Percentiles rank a stretch among this genome's conserved stretches.
Conservation (phyloP, 164 flowering plant genomes). For the Vitis riparia region DNA sequence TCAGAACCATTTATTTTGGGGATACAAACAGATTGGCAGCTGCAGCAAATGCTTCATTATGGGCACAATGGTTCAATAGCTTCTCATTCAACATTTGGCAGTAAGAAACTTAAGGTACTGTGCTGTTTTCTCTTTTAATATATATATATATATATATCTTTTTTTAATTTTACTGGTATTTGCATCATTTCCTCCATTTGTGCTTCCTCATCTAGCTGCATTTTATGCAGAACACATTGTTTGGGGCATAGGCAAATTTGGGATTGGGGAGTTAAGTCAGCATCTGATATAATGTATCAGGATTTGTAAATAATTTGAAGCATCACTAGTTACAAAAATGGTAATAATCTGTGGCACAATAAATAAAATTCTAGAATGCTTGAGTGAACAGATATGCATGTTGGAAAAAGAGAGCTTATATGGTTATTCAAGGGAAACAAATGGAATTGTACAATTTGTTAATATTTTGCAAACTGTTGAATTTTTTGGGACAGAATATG, state of each 20-base stretch:
- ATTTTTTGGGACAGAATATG: not conserved
- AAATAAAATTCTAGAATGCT: too few species aligned
- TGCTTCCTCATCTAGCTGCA: not conserved
- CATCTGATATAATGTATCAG: not conserved
- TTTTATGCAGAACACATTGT: not conserved
- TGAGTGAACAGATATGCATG: not conserved
- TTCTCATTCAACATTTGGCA: conserved; percentile 46
- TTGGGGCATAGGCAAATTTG: not conserved
- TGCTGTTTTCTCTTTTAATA: not conserved
- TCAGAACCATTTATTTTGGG: conserved; percentile 45
- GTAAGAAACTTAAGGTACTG: conserved; percentile 49
- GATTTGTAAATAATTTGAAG: too few species aligned
- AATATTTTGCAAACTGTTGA: not conserved
- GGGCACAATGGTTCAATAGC: conserved; percentile 47
- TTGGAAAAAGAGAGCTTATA: not conserved
- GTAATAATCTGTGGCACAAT: too few species aligned
- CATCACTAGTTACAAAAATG: too few species aligned
- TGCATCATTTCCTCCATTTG: not conserved
- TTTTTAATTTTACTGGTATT: not conserved
- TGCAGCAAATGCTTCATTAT: conserved; percentile 57
- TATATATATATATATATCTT: not conserved
- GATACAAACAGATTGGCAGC: conserved; percentile 67
- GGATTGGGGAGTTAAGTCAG: not conserved
- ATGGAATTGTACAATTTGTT: not conserved
- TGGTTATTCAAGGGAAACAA: not conserved